Percentiles rank a stretch among this genome's conserved stretches.
phyloP scores from a whole-genome alignment of 805 yeast species.

The Saturnispora serradocipensis region DNA sequence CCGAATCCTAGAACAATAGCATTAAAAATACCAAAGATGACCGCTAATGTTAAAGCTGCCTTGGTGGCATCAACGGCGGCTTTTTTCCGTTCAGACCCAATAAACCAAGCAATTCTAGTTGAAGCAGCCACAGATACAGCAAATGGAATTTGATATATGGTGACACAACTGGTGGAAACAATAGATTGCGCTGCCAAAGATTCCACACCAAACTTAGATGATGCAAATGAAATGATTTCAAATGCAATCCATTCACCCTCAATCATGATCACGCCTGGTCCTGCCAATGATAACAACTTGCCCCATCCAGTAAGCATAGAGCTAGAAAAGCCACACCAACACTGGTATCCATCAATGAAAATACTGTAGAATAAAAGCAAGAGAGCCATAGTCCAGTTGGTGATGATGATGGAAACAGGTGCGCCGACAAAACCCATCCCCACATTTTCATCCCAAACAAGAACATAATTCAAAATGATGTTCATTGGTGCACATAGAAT shows the following conservation, averaged over 20 bases:
- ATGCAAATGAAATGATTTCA: slow-evolving; percentile 45
- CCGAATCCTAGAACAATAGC: slow-evolving; percentile 37
- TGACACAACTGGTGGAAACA: slow-evolving; percentile 35
- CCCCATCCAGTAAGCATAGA: slow-evolving; percentile 41
- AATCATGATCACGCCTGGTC: slow-evolving; percentile 49
- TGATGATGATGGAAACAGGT: slow-evolving; percentile 49
- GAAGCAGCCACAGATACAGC: slow-evolving; percentile 51
- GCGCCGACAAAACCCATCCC: slow-evolving; percentile 53
- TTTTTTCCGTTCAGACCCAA: slow-evolving; percentile 32
- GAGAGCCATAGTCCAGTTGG: slow-evolving; percentile 47
- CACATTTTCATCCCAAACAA: slow-evolving; percentile 34
- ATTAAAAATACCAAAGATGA: slow-evolving; percentile 34
- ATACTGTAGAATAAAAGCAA: slow-evolving; percentile 34
- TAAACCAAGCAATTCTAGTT: slow-evolving; percentile 47
- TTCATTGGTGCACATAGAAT: slow-evolving; percentile 47
- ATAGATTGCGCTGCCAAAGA: slow-evolving; percentile 46
- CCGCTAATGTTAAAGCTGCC: slow-evolving; percentile 30
- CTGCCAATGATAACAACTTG: slow-evolving; percentile 34
- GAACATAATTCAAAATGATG: slow-evolving; percentile 35
- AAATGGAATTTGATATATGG: slow-evolving; percentile 49
- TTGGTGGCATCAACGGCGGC: slow-evolving; percentile 32
- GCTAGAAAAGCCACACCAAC: slow-evolving; percentile 43
- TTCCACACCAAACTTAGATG: slow-evolving; percentile 45
- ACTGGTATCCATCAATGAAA: slow-evolving; percentile 35
- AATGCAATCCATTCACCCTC: slow-evolving; percentile 54